phyloP scores from a whole-genome alignment of 2,329 filamentous ascomycete species.

The Fusarium udum region DNA sequence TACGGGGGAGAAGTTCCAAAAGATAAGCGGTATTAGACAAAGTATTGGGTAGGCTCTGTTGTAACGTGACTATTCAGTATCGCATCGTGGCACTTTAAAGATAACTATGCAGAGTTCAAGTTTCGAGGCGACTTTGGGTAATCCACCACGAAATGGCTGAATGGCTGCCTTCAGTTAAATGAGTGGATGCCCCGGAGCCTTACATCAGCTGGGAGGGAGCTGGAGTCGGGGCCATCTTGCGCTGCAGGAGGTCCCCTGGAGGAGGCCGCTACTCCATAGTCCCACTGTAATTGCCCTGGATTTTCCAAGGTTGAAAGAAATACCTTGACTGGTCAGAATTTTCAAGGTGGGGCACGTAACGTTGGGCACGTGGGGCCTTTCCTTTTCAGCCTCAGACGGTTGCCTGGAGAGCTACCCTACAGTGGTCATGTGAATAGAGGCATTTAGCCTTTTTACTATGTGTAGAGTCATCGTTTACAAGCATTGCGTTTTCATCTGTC shows the following conservation, averaged over 20 bases:
- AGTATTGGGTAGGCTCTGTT: background rate
- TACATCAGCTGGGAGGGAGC: slow-evolving; percentile 31
- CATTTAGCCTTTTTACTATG: background rate
- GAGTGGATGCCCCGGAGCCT: slow-evolving; percentile 26
- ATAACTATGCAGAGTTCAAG: slow-evolving; percentile 35
- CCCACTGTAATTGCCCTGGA: slow-evolving; percentile 18
- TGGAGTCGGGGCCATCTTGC: slow-evolving; percentile 1
- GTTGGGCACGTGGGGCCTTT: slow-evolving; percentile 37
- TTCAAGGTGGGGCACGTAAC: slow-evolving; percentile 21
- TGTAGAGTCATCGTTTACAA: background rate
- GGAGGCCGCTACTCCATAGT: slow-evolving; percentile 16
- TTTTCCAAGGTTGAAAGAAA: background rate
- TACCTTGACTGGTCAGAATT: slow-evolving; percentile 16
- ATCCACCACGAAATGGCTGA: slow-evolving; percentile 25
- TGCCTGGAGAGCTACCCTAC: slow-evolving; percentile 21
- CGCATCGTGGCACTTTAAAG: slow-evolving; percentile 38
- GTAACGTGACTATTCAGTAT: slow-evolving; percentile 32
- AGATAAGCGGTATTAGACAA: slow-evolving; percentile 12
- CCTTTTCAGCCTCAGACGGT: slow-evolving; percentile 32
- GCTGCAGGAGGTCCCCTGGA: slow-evolving; percentile 28
- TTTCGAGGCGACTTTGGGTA: slow-evolving; percentile 27
- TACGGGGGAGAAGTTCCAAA: background rate
- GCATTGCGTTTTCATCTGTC: background rate
- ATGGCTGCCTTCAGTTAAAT: slow-evolving; percentile 27
- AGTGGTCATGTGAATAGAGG: background rate